These are phyloP conservation scores for Sugiyamaella boreocaroliniensis DNA, from an alignment of 805 yeast genomes.

Conservation along the genomic window DNA sequence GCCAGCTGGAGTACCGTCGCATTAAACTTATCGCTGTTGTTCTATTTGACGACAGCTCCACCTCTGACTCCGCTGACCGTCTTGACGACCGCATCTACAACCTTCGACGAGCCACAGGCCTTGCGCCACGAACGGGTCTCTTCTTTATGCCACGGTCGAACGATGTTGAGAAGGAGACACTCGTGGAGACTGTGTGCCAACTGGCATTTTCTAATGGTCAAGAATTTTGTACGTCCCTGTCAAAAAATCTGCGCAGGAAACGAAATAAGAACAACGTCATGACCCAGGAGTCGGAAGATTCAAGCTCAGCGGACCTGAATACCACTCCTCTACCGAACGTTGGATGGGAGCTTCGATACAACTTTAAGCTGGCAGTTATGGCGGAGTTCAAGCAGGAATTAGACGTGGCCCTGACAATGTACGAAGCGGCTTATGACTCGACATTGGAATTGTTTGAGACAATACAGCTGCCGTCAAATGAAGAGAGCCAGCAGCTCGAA, in stretches of 20 bases:
- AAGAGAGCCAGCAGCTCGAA: not conserved
- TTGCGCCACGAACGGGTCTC: constrained; percentile 41
- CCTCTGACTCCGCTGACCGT: constrained; percentile 6
- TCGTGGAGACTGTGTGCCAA: constrained; percentile 36
- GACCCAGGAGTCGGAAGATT: constrained; percentile 10
- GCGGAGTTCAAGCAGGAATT: constrained; percentile 43
- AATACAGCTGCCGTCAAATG: constrained; percentile 15
- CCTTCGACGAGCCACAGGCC: constrained; percentile 38
- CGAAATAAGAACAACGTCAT: constrained; percentile 24
- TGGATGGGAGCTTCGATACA: constrained; percentile 47
- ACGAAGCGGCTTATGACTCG: constrained; percentile 50
- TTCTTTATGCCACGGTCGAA: constrained; percentile 38
- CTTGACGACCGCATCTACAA: constrained; percentile 30
- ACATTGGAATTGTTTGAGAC: constrained; percentile 37
- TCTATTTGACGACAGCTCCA: constrained; percentile 16
- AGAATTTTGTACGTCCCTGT: constrained; percentile 40
- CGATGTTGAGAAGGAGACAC: constrained; percentile 34
- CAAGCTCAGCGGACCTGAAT: not conserved
- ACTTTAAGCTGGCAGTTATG: constrained; percentile 44
- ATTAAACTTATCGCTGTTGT: constrained; percentile 20
- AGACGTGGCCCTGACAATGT: constrained; percentile 44
- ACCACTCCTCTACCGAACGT: constrained; percentile 23
- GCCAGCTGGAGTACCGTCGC: constrained; percentile 11
- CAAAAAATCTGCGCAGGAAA: constrained; percentile 38
- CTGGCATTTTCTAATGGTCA: constrained; percentile 35